A percentile compares a stretch with the other conserved stretches of the same genome.
phyloP scores from a whole-genome alignment of 257 asterid species.

The Gentiana macrophylla region DNA sequence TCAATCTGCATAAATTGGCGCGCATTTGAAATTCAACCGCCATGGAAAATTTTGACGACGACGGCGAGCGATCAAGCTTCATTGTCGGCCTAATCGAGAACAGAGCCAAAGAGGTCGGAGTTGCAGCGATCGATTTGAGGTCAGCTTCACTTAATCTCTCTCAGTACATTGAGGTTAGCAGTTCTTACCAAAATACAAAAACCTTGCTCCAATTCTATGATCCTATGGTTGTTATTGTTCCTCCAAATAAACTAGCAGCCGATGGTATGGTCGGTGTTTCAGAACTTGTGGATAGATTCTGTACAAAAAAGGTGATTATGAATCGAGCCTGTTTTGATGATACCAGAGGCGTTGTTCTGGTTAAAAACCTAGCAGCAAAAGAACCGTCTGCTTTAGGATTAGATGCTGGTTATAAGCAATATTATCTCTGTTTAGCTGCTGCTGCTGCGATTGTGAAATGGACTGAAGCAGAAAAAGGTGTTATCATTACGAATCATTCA shows the following conservation, averaged over 20 bases:
- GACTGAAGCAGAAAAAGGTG: conserved; percentile 96
- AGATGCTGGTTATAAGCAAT: conserved; percentile 87
- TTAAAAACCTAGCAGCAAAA: conserved; percentile 76
- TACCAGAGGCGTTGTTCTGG: conserved; percentile 84
- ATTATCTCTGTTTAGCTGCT: conserved; percentile 95
- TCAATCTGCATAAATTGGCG: background rate
- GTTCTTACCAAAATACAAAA: conserved; percentile 88
- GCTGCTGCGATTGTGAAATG: conserved; percentile 97
- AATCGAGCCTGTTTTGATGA: conserved; percentile 94
- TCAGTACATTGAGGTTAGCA: conserved; percentile 91
- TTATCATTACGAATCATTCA: conserved; percentile 82
- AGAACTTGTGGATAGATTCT: conserved; percentile 68
- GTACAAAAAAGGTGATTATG: conserved; percentile 58
- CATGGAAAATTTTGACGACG: conserved; percentile 49
- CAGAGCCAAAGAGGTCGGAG: conserved; percentile 98
- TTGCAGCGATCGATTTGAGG: conserved; percentile 92
- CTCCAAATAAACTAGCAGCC: conserved; percentile 75
- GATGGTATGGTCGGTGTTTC: conserved; percentile 98
- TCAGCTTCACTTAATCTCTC: conserved; percentile 95
- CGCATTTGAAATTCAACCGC: conserved; percentile 3
- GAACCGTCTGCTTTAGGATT: conserved; percentile 96
- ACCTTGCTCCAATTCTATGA: conserved; percentile 83
- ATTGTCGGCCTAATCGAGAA: conserved; percentile 76
- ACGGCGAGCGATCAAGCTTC: conserved; percentile 81
- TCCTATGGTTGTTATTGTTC: conserved; percentile 74